A percentile compares a stretch with the other conserved stretches of the same genome.
Evolutionary conservation across 1,284 basidiomycete species (phyloP).

Genomic region (Fomitopsis pinicola): DNA sequence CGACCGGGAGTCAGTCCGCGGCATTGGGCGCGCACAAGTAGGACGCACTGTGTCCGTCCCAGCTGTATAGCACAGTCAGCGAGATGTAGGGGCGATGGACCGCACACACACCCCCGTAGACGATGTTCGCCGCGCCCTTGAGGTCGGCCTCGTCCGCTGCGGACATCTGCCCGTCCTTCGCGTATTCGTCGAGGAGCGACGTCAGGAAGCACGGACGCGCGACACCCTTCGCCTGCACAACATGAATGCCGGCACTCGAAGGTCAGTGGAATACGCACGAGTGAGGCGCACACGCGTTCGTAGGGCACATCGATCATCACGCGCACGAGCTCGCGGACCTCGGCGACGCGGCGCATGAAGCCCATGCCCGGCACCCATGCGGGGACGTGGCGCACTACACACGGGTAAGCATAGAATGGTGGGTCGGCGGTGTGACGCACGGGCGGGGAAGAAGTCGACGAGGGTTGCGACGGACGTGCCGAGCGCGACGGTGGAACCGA

Average conservation of each 20-base stretch:
- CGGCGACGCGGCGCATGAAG: constrained; percentile 13
- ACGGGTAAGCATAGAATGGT: too few species aligned
- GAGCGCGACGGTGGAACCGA: constrained; percentile 15
- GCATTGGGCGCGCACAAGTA: too few species aligned
- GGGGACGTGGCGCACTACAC: constrained; percentile 13
- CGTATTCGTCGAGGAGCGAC: constrained; percentile 7
- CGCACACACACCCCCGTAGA: constrained; percentile 16
- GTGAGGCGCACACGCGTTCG: constrained; percentile 10
- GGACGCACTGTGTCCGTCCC: background rate
- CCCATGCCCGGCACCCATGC: constrained; percentile 16
- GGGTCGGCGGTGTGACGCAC: constrained; percentile 5
- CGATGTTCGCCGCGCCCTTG: constrained; percentile 11
- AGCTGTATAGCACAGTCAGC: background rate
- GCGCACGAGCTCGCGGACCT: constrained; percentile 6
- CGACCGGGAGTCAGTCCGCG: too few species aligned
- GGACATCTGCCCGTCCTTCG: background rate
- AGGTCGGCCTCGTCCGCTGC: constrained; percentile 14
- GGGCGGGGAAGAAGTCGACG: constrained; percentile 22
- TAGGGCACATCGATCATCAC: constrained; percentile 14
- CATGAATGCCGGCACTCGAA: background rate
- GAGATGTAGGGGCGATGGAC: background rate
- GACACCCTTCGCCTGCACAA: constrained; percentile 5
- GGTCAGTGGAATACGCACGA: too few species aligned
- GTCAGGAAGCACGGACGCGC: constrained; percentile 11
- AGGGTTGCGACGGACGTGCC: constrained; percentile 12